Percentiles rank a stretch among this genome's conserved stretches.
These are phyloP conservation scores for Micractinium sp. DNA, from an alignment of 139 green algal genomes.

Conservation along the genomic window DNA sequence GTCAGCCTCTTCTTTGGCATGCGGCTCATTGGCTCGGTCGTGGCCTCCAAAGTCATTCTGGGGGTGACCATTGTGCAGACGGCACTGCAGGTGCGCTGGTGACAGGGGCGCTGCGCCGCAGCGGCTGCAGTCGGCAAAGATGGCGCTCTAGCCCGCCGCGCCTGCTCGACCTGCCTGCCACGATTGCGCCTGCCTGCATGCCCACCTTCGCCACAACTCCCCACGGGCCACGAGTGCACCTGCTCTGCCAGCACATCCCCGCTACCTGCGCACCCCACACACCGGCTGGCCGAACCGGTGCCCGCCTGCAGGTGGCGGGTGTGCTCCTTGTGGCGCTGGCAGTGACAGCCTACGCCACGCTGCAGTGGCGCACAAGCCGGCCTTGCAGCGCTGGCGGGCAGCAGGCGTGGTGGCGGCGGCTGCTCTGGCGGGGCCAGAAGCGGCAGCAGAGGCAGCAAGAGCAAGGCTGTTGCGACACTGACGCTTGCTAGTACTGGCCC, in stretches of 20 bases:
- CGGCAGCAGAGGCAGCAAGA: too few relatives aligned
- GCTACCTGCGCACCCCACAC: neutral
- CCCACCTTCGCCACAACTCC: neutral
- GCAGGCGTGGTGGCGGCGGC: too few relatives aligned
- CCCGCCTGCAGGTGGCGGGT: neutral
- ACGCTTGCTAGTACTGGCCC: too few relatives aligned
- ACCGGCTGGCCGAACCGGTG: neutral
- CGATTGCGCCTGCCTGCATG: neutral
- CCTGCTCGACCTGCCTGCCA: too few relatives aligned
- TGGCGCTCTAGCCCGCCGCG: too few relatives aligned
- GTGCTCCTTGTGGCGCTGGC: neutral
- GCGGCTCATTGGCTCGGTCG: neutral
- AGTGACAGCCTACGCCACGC: neutral
- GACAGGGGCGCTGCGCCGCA: too few relatives aligned
- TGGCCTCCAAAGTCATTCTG: constrained; percentile 3
- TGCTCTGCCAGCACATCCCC: neutral
- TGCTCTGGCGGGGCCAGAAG: too few relatives aligned
- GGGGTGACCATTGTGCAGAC: neutral
- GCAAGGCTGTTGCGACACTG: too few relatives aligned
- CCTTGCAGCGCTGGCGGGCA: too few relatives aligned
- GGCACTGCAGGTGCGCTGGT: neutral
- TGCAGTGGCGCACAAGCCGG: neutral
- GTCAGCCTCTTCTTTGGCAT: constrained; percentile 10
- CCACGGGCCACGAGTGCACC: neutral
- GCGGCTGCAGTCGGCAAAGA: too few relatives aligned